Evolutionary conservation across 106 monocot genomes (phyloP).

Genomic region (Allium fistulosum): DNA sequence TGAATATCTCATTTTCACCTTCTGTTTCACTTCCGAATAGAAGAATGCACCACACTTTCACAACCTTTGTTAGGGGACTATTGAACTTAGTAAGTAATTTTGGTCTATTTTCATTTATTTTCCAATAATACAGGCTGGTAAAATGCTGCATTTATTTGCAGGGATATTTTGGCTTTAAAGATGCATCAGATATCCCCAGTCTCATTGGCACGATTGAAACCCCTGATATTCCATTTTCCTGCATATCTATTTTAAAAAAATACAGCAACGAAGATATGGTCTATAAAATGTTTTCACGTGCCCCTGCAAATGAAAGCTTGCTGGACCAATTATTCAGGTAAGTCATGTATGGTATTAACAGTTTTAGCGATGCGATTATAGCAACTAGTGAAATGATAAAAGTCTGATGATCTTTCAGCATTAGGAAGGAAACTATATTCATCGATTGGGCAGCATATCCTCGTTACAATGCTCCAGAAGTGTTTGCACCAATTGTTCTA

Average conservation of each 20-base stretch:
- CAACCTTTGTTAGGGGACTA: slow-evolving; percentile 87
- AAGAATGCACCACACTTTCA: slow-evolving; percentile 75
- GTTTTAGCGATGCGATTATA: too few species aligned
- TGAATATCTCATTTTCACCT: slow-evolving; percentile 73
- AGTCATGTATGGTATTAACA: not conserved
- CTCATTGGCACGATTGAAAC: slow-evolving; percentile 78
- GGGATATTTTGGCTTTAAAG: slow-evolving; percentile 74
- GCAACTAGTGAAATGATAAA: not conserved
- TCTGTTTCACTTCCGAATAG: slow-evolving; percentile 70
- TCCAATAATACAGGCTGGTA: not conserved
- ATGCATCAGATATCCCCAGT: slow-evolving; percentile 67
- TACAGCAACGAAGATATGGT: slow-evolving; percentile 56
- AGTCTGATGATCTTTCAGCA: slow-evolving; percentile 22
- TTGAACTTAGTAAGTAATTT: slow-evolving; percentile 67
- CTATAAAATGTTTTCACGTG: slow-evolving; percentile 84
- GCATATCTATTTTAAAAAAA: slow-evolving; percentile 61
- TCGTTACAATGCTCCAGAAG: slow-evolving; percentile 80
- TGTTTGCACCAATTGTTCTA: slow-evolving; percentile 75
- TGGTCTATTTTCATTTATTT: not conserved
- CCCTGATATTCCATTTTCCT: slow-evolving; percentile 73
- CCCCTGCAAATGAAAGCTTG: slow-evolving; percentile 33
- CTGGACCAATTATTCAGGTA: slow-evolving; percentile 84
- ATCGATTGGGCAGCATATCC: slow-evolving; percentile 98
- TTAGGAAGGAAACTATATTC: slow-evolving; percentile 53
- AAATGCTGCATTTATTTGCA: slow-evolving; percentile 12